These are phyloP conservation scores for Brassica cretica DNA, from an alignment of 345 rosid species.

Conservation along the genomic window DNA sequence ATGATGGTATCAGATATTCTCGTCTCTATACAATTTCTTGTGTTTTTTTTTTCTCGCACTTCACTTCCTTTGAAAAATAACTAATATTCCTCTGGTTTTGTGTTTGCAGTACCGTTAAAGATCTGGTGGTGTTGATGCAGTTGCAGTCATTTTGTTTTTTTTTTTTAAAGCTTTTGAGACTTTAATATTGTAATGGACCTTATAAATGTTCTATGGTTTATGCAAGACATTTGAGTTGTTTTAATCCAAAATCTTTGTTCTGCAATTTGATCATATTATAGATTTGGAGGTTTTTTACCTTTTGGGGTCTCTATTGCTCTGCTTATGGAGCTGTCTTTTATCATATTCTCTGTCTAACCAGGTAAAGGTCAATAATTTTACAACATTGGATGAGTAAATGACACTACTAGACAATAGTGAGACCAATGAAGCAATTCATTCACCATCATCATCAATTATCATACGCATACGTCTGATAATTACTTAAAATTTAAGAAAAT, in stretches of 20 bases:
- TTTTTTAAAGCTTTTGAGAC: background rate
- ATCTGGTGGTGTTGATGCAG: background rate
- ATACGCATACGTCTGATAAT: background rate
- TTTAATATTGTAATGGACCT: constrained; percentile 16
- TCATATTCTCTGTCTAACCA: background rate
- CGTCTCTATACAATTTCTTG: background rate
- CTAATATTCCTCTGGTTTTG: background rate
- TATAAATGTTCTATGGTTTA: background rate
- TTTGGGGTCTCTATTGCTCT: background rate
- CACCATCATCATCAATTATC: background rate
- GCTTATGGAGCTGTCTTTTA: background rate
- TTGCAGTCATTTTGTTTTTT: background rate
- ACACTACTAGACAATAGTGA: background rate
- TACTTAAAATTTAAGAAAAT: background rate
- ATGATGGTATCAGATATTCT: background rate
- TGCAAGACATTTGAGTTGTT: background rate
- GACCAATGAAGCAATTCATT: background rate
- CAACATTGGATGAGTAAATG: background rate
- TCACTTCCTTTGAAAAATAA: background rate
- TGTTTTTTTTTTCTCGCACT: background rate
- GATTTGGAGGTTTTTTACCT: background rate
- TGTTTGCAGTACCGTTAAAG: constrained; percentile 35
- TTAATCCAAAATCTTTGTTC: background rate
- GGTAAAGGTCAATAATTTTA: no score
- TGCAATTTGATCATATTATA: background rate